Evolutionary conservation across 495 filamentous ascomycete genomes (phyloP).

Genomic region (Hypoxylon fragiforme): DNA sequence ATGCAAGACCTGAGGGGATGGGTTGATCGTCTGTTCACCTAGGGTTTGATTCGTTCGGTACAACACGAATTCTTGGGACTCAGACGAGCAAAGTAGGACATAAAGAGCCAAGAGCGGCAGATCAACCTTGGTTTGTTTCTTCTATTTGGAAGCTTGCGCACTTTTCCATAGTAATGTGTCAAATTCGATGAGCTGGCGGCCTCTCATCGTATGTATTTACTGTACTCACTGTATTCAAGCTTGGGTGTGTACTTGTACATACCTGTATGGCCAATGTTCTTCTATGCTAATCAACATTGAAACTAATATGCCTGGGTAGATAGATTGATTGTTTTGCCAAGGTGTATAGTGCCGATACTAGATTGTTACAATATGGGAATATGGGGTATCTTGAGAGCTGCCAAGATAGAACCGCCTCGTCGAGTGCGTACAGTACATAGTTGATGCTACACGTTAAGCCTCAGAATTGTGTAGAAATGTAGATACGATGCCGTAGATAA

Average conservation of each 20-base stretch:
- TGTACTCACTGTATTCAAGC: background rate
- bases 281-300: background rate
- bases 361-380: background rate
- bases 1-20: conserved; percentile 25
- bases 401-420: conserved; percentile 14
- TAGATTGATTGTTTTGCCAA: background rate
- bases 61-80: conserved; percentile 9
- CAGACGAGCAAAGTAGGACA: conserved; percentile 20
- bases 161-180: background rate
- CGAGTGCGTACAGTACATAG: conserved; percentile 3
- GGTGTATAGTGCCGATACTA: background rate
- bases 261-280: background rate
- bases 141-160: background rate
- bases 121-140: conserved; percentile 17
- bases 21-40: conserved; percentile 16
- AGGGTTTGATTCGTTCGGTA: conserved; percentile 21
- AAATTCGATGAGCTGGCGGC: conserved; percentile 12
- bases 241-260: background rate
- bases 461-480: conserved; percentile 3
- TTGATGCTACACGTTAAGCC: conserved; percentile 11
- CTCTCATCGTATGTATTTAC: conserved; percentile 3
- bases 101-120: conserved; percentile 33
- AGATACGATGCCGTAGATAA: no score
- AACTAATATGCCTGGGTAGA: background rate
- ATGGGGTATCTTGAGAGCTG: conserved; percentile 19